Evolutionary conservation across 257 asterid species (phyloP).

Genomic region (Petunia secreta): DNA sequence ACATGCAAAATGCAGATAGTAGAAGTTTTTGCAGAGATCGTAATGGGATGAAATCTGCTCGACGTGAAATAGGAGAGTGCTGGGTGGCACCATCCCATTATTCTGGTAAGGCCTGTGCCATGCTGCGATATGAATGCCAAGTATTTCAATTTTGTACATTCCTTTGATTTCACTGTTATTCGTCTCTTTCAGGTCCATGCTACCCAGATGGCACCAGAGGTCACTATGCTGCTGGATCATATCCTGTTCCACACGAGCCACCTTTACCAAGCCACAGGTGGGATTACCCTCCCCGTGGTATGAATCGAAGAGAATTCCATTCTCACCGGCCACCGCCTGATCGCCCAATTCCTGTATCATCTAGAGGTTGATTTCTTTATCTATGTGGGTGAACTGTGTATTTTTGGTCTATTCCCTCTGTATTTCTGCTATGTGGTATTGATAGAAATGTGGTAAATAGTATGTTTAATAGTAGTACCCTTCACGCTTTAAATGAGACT

Average conservation of each 20-base stretch:
- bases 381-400: neutral
- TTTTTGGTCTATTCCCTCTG: neutral
- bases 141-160: slow-evolving; percentile 3
- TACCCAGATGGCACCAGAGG: slow-evolving; percentile 64
- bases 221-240: slow-evolving; percentile 54
- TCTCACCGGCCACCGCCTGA: slow-evolving; percentile 69
- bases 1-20: slow-evolving; percentile 55
- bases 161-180: slow-evolving; percentile 17
- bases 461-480: neutral
- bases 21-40: slow-evolving; percentile 60
- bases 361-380: slow-evolving; percentile 62
- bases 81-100: slow-evolving; percentile 73
- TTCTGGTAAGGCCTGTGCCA: slow-evolving; percentile 17
- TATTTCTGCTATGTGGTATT: neutral
- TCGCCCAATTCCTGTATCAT: slow-evolving; percentile 67
- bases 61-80: slow-evolving; percentile 57
- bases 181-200: slow-evolving; percentile 59
- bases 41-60: slow-evolving; percentile 54
- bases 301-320: slow-evolving; percentile 60
- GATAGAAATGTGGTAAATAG: neutral
- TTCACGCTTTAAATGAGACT: neutral
- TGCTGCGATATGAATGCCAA: neutral
- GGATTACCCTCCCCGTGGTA: slow-evolving; percentile 61
- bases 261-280: slow-evolving; percentile 57
- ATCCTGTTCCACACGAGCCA: slow-evolving; percentile 62